Evolutionary conservation across 169 alveolate genomes (phyloP).

Genomic region (Miamiensis avidus): DNA sequence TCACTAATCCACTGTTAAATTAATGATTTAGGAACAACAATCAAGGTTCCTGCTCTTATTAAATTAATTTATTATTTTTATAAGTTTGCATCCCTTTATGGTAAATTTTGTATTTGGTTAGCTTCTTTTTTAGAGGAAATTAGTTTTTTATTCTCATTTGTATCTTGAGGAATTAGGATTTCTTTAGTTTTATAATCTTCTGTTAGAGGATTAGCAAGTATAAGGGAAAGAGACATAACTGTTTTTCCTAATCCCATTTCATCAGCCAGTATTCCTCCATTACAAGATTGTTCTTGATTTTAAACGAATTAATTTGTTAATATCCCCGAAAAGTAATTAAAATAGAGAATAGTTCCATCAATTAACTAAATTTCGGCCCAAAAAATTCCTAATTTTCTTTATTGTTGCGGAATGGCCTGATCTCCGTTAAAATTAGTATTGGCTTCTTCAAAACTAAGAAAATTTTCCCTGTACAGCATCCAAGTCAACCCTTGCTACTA

Average conservation of each 20-base stretch:
- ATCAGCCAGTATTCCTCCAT: constrained; percentile 80
- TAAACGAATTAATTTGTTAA: constrained; percentile 11
- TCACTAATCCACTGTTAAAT: constrained; percentile 78
- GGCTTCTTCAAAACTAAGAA: constrained; percentile 9
- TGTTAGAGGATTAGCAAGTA: constrained; percentile 10
- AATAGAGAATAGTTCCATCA: constrained; percentile 28
- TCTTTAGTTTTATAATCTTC: not conserved
- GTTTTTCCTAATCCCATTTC: constrained; percentile 86
- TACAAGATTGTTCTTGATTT: constrained; percentile 20
- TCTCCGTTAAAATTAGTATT: not conserved
- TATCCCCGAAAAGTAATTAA: constrained; percentile 43
- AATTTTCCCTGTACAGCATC: constrained; percentile 52
- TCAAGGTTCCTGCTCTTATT: constrained; percentile 73
- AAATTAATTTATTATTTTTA: not conserved
- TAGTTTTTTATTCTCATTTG: not conserved
- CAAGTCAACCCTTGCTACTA: constrained; percentile 50
- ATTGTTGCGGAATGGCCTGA: too few relatives aligned
- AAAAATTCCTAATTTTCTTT: constrained; percentile 32
- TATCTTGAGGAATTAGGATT: not conserved
- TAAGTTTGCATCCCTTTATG: not conserved
- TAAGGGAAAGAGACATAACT: constrained; percentile 50
- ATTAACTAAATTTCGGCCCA: constrained; percentile 36
- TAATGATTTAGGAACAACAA: constrained; percentile 79
- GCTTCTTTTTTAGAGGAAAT: constrained; percentile 2
- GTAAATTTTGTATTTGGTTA: not conserved